phyloP scores from a whole-genome alignment of 2,329 filamentous ascomycete species.

The Macroventuria anomochaeta region DNA sequence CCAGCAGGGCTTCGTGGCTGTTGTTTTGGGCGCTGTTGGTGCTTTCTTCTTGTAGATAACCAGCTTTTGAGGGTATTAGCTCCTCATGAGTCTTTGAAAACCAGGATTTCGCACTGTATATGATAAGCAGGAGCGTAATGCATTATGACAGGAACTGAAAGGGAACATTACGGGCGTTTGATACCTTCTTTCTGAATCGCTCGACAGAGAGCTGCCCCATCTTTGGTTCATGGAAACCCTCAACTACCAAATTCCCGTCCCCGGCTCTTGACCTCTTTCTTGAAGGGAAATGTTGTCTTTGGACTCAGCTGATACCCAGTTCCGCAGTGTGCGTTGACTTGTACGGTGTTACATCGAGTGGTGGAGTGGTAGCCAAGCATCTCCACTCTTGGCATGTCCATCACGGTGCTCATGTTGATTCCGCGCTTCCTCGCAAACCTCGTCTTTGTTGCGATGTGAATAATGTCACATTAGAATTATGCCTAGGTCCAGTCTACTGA shows the following conservation, averaged over 20 bases:
- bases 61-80: too few relatives aligned
- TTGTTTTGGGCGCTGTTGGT: conserved; percentile 15
- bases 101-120: background rate
- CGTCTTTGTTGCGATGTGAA: too few relatives aligned
- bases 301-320: too few relatives aligned
- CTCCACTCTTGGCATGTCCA: conserved; percentile 9
- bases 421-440: too few relatives aligned
- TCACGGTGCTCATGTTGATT: conserved; percentile 10
- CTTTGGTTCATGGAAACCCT: too few relatives aligned
- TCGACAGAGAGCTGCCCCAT: background rate
- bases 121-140: background rate
- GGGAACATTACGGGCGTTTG: background rate
- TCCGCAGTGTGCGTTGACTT: background rate
- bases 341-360: background rate
- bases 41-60: conserved; percentile 17
- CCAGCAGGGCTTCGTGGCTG: conserved; percentile 7
- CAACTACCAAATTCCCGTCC: too few relatives aligned
- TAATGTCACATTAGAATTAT: too few relatives aligned
- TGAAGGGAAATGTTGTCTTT: too few relatives aligned
- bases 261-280: too few relatives aligned
- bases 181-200: background rate
- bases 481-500: too few relatives aligned
- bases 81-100: background rate
- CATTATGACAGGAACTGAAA: background rate
- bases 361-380: conserved; percentile 4